A percentile compares a stretch with the other conserved stretches of the same genome.
These are phyloP conservation scores for Fusarium sp. DNA, from an alignment of 2,329 filamentous ascomycete species.

Conservation along the genomic window DNA sequence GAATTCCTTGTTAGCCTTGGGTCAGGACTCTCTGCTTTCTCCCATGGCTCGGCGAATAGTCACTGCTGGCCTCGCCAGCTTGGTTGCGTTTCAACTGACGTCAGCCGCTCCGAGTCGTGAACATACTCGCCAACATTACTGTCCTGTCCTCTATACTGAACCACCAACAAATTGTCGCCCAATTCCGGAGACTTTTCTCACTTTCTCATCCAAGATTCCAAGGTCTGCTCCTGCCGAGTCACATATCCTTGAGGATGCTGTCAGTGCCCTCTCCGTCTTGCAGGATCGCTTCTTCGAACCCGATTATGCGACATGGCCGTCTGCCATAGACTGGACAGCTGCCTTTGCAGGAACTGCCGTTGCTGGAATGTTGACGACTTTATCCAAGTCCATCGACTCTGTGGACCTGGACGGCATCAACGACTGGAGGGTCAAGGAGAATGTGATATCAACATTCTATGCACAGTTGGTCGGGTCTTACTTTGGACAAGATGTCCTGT, in stretches of 20 bases:
- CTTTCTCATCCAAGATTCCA: slow-evolving; percentile 23
- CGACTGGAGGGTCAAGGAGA: slow-evolving; percentile 71
- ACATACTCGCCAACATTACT: slow-evolving; percentile 27
- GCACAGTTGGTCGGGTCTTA: slow-evolving; percentile 82
- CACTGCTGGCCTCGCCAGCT: slow-evolving; percentile 21
- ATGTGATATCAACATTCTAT: slow-evolving; percentile 87
- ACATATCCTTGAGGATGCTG: slow-evolving; percentile 60
- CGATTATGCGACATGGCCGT: slow-evolving; percentile 85
- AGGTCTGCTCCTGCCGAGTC: slow-evolving; percentile 25
- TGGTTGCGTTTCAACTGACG: slow-evolving; percentile 10
- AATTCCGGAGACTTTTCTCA: slow-evolving; percentile 37
- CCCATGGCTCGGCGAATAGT: slow-evolving; percentile 31
- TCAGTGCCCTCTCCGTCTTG: slow-evolving; percentile 78
- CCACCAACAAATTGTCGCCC: slow-evolving; percentile 31
- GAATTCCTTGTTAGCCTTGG: background rate
- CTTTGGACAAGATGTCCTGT: slow-evolving; percentile 85
- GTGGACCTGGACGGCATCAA: slow-evolving; percentile 49
- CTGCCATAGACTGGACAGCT: slow-evolving; percentile 92
- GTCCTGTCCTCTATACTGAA: slow-evolving; percentile 38
- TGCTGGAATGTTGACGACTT: slow-evolving; percentile 76
- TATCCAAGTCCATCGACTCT: slow-evolving; percentile 69
- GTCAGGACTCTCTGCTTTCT: background rate
- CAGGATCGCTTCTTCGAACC: slow-evolving; percentile 82
- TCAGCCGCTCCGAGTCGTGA: slow-evolving; percentile 29
- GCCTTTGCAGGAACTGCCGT: slow-evolving; percentile 86